Conservation (phyloP, 176 grass and related monocot species). For the Bothriochloa decipiens region DNA sequence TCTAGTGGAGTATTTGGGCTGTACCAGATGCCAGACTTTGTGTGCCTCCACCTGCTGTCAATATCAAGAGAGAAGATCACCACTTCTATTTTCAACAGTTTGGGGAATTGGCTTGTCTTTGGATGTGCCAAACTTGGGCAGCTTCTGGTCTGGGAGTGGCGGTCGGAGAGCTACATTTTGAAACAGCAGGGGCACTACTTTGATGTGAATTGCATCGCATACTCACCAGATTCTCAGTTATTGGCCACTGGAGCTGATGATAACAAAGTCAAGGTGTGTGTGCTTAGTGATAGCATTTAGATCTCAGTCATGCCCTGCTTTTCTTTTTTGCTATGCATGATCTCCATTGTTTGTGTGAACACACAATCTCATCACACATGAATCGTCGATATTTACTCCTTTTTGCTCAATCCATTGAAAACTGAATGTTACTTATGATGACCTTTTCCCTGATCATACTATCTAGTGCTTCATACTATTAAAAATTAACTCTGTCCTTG, state of each 20-base stretch:
- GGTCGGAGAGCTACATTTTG: slow-evolving; percentile 89
- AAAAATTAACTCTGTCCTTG: not conserved
- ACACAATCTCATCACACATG: not conserved
- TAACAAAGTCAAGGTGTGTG: slow-evolving; percentile 97
- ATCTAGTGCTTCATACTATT: not conserved
- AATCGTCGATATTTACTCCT: not conserved
- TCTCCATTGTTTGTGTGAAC: not conserved
- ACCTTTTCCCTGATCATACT: not conserved
- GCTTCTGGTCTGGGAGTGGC: slow-evolving; percentile 94
- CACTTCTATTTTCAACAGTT: slow-evolving; percentile 82
- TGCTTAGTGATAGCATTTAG: not conserved
- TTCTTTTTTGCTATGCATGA: not conserved
- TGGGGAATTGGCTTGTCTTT: slow-evolving; percentile 89
- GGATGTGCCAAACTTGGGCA: slow-evolving; percentile 95
- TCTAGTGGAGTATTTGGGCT: slow-evolving; percentile 90
- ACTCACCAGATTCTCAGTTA: slow-evolving; percentile 95
- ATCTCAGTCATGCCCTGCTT: not conserved
- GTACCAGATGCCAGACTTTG: slow-evolving; percentile 97
- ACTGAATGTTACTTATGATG: not conserved
- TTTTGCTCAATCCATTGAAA: not conserved
- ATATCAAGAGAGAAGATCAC: slow-evolving; percentile 95
- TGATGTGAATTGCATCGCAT: slow-evolving; percentile 93
- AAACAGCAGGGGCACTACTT: slow-evolving; percentile 99
- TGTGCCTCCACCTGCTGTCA: slow-evolving; percentile 85
- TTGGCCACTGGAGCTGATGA: slow-evolving; percentile 94